Percentiles rank a stretch among this genome's conserved stretches.
Evolutionary conservation across 768 basidiomycete species (phyloP).

Genomic region (Termitomyces titanicus): DNA sequence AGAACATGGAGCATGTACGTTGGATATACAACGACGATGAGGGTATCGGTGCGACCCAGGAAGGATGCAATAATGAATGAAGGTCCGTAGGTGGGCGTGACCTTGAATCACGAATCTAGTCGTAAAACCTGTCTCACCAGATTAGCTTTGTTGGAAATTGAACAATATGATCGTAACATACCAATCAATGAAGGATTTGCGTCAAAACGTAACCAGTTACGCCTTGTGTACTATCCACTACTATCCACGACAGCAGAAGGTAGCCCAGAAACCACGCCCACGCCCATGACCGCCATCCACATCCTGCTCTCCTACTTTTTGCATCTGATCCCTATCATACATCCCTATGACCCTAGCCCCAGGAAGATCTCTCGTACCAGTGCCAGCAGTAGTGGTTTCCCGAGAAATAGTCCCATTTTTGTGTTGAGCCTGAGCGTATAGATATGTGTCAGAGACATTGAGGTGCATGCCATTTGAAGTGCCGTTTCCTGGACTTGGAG

Average conservation of each 20-base stretch:
- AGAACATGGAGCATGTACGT: constrained; percentile 11
- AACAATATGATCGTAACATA: neutral
- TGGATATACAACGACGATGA: constrained; percentile 18
- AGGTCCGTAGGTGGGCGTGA: constrained; percentile 2
- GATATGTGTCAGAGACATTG: constrained; percentile 65
- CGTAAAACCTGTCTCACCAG: constrained; percentile 1
- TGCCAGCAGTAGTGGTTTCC: constrained; percentile 48
- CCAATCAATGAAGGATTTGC: constrained; percentile 19
- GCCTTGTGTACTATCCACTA: constrained; percentile 16
- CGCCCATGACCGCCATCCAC: constrained; percentile 64
- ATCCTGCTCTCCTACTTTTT: constrained; percentile 53
- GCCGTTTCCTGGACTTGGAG: constrained; percentile 40
- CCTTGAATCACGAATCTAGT: constrained; percentile 11
- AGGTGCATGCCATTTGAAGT: constrained; percentile 40
- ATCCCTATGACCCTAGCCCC: constrained; percentile 52
- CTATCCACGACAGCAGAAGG: constrained; percentile 70
- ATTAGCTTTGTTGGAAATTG: neutral
- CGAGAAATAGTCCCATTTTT: constrained; percentile 51
- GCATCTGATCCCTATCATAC: constrained; percentile 66
- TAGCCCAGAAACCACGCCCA: constrained; percentile 57
- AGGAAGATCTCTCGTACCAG: constrained; percentile 29
- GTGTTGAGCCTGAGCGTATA: constrained; percentile 54
- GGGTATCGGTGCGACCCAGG: constrained; percentile 15
- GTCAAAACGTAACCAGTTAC: constrained; percentile 30
- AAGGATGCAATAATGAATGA: constrained; percentile 10